A percentile compares a stretch with the other conserved stretches of the same genome.
phyloP scores from a whole-genome alignment of 2,329 filamentous ascomycete species.

The Bipolaris victoriae region DNA sequence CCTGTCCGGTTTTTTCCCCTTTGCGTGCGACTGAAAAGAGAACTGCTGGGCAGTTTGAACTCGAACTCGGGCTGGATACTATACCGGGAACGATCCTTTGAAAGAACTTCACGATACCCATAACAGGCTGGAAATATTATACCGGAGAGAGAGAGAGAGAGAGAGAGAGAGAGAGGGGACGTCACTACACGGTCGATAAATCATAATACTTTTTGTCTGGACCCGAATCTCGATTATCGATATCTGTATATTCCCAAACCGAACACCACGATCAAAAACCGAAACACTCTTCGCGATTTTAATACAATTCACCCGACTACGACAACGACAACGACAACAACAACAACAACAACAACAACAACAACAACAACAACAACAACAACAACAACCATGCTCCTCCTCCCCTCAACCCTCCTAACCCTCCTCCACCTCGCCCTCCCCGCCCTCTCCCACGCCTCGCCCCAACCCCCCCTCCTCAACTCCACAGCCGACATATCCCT shows the following conservation, averaged over 20 bases:
- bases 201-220: not conserved
- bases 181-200: not conserved
- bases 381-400: conserved; percentile 27
- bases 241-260: not conserved
- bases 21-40: not conserved
- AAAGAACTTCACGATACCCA: not conserved
- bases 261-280: not conserved
- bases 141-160: not conserved
- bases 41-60: not conserved
- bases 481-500: conserved; percentile 33
- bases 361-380: too few species aligned
- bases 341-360: not conserved
- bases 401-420: conserved; percentile 30
- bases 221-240: not conserved
- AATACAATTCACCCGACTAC: not conserved
- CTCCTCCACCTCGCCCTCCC: conserved; percentile 32
- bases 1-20: not conserved
- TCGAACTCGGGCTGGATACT: not conserved
- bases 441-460: conserved; percentile 28
- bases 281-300: not conserved
- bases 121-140: not conserved
- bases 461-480: conserved; percentile 31
- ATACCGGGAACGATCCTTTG: not conserved
- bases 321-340: not conserved
- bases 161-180: not conserved